These are phyloP conservation scores for Pseudotsuga menziesii DNA, from an alignment of 75 land plant genomes.

Conservation along the genomic window DNA sequence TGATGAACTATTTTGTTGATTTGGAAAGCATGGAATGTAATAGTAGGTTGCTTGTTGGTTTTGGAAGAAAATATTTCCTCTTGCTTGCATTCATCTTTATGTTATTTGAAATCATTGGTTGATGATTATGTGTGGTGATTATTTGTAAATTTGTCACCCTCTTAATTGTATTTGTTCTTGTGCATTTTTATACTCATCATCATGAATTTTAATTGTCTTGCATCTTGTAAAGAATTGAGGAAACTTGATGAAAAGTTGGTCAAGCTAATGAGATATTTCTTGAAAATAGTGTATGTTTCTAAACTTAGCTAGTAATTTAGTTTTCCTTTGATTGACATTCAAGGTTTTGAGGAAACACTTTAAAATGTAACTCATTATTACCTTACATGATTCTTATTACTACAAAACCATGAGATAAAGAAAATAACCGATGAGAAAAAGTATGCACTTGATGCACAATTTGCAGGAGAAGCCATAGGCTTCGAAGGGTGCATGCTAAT, in stretches of 20 bases:
- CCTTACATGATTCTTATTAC: neutral
- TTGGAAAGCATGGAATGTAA: no score
- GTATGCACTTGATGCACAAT: conserved; percentile 90
- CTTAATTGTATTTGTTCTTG: no score
- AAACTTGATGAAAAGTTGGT: conserved; percentile 76
- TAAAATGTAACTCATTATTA: neutral
- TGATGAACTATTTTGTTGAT: no score
- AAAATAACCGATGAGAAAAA: conserved; percentile 96
- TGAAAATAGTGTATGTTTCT: conserved; percentile 72
- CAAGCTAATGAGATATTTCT: conserved; percentile 59
- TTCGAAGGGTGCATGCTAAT: conserved; percentile 91
- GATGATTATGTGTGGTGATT: no score
- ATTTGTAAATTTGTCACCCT: no score
- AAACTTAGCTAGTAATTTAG: neutral
- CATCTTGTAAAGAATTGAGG: conserved; percentile 56
- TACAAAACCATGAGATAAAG: conserved; percentile 85
- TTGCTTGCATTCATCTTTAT: no score
- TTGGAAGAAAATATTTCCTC: no score
- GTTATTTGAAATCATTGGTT: no score
- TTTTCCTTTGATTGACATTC: neutral
- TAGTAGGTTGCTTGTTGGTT: no score
- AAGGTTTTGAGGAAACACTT: conserved; percentile 3
- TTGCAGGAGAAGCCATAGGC: conserved; percentile 97
- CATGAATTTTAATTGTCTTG: no score
- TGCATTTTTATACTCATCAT: no score